Conservation (phyloP, 2,329 filamentous ascomycete species). For the Emergomyces pasteurianus region DNA sequence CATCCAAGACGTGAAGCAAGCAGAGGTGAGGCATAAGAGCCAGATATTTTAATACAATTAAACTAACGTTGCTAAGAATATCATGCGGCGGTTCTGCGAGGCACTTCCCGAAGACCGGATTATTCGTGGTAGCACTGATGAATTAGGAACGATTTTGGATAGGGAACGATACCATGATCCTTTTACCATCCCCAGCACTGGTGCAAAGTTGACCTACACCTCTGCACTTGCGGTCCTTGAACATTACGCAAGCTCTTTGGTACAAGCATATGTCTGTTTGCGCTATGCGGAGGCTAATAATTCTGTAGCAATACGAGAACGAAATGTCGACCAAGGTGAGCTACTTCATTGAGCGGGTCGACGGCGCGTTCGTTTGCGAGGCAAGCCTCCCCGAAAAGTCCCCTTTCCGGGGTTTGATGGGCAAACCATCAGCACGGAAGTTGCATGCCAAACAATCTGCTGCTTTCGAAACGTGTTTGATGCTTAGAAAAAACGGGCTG, state of each 20-base stretch:
- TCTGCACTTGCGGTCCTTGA: conserved; percentile 61
- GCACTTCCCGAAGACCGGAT: conserved; percentile 62
- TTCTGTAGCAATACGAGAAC: conserved; percentile 33
- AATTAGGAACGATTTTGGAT: conserved; percentile 45
- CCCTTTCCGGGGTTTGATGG: conserved; percentile 55
- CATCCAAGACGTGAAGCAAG: conserved; percentile 34
- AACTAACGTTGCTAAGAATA: conserved; percentile 21
- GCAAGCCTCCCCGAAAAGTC: conserved; percentile 65
- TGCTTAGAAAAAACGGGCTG: conserved; percentile 53
- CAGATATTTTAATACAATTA: neutral
- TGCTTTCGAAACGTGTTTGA: conserved; percentile 69
- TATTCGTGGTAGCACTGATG: conserved; percentile 46
- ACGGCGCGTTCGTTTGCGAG: conserved; percentile 59
- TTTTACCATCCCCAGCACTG: conserved; percentile 53
- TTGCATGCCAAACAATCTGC: conserved; percentile 74
- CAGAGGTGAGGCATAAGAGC: conserved; percentile 30
- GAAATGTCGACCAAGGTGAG: conserved; percentile 37
- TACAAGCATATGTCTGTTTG: conserved; percentile 14
- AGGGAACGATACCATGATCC: conserved; percentile 41
- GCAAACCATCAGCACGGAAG: conserved; percentile 56
- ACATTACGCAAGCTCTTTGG: conserved; percentile 60
- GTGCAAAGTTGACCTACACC: conserved; percentile 66
- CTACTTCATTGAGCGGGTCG: conserved; percentile 50
- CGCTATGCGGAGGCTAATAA: neutral
- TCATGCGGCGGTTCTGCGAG: conserved; percentile 65